Conservation (phyloP, 2,329 filamentous ascomycete genomes). For the Monosporascus cannonballus region DNA sequence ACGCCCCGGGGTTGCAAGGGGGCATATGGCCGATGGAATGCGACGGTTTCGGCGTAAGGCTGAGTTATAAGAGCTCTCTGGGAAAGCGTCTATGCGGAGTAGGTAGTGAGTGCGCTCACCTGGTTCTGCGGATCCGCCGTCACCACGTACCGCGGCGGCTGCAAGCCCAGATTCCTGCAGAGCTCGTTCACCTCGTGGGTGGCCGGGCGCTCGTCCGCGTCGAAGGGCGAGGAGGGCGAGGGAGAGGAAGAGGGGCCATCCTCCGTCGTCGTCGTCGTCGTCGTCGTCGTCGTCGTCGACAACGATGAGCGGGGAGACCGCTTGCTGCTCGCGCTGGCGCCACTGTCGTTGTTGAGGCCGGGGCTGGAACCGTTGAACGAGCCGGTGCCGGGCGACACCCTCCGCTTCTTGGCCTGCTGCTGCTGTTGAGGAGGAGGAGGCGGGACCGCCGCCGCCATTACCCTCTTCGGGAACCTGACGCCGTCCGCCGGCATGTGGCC, state of each 20-base stretch:
- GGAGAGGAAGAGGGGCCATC: too few relatives aligned
- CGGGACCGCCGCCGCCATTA: neutral
- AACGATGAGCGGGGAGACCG: neutral
- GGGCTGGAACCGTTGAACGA: neutral
- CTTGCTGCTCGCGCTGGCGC: neutral
- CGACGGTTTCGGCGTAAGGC: neutral
- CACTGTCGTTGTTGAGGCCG: neutral
- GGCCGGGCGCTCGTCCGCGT: constrained; percentile 12
- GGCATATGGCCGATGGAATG: neutral
- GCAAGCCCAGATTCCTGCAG: constrained; percentile 26
- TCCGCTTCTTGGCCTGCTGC: neutral
- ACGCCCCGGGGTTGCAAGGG: too few relatives aligned
- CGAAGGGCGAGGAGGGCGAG: constrained; percentile 9
- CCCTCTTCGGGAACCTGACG: constrained; percentile 5
- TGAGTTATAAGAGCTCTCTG: neutral
- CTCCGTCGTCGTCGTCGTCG: too few relatives aligned
- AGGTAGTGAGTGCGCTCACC: neutral
- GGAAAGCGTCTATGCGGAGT: neutral
- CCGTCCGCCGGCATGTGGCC: constrained; percentile 20
- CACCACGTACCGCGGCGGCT: constrained; percentile 29
- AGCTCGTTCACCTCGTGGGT: constrained; percentile 24
- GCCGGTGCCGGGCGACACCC: neutral
- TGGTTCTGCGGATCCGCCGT: constrained; percentile 8
- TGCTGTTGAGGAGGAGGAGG: neutral
- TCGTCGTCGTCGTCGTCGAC: too few relatives aligned